Evolutionary conservation across 1,284 basidiomycete species (phyloP).

Genomic region (Papiliotrema nemorosa): DNA sequence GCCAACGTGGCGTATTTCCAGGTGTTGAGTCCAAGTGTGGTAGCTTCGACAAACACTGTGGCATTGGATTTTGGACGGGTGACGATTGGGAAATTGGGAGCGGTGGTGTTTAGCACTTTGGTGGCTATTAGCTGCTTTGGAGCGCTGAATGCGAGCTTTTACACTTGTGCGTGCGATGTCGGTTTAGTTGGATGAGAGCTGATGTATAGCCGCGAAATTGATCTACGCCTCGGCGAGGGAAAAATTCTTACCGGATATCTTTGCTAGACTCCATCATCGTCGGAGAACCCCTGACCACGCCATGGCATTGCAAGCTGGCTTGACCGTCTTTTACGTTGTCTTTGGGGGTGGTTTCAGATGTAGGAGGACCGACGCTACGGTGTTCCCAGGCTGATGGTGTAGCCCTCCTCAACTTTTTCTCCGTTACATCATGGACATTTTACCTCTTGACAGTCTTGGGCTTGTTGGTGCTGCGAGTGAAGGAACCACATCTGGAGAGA

Average conservation of each 20-base stretch:
- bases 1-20: constrained; percentile 90
- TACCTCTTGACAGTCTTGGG: constrained; percentile 88
- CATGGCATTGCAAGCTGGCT: constrained; percentile 66
- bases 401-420: constrained; percentile 69
- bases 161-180: constrained; percentile 57
- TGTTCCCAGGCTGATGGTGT: neutral
- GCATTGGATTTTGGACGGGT: constrained; percentile 90
- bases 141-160: constrained; percentile 80
- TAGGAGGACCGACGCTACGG: constrained; percentile 8
- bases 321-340: constrained; percentile 73
- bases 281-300: constrained; percentile 83
- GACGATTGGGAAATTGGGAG: constrained; percentile 80
- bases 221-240: constrained; percentile 87
- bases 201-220: constrained; percentile 58
- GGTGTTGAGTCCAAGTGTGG: constrained; percentile 72
- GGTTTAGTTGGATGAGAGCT: neutral
- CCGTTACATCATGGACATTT: constrained; percentile 68
- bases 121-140: constrained; percentile 94
- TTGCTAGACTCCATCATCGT: constrained; percentile 67
- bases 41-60: constrained; percentile 69
- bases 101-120: constrained; percentile 74
- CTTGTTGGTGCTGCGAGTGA: constrained; percentile 78
- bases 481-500: constrained; percentile 83
- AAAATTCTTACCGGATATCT: constrained; percentile 76
- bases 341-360: constrained; percentile 84